These are phyloP conservation scores for Pyrenophora seminiperda DNA, from an alignment of 2,329 filamentous ascomycete species.

Conservation along the genomic window DNA sequence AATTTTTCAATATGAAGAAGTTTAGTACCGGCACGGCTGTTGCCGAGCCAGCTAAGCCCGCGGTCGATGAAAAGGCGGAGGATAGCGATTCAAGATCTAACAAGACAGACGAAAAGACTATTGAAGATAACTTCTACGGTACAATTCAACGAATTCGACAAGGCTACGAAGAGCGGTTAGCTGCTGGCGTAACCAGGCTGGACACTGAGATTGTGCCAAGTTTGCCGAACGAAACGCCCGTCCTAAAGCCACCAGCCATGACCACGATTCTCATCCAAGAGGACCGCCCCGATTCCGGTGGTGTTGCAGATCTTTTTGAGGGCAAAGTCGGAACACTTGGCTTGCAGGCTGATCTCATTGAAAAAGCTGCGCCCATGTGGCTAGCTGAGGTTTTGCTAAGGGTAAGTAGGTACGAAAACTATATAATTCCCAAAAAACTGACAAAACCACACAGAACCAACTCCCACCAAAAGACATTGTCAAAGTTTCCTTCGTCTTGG, in stretches of 20 bases:
- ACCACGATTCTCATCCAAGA: conserved; percentile 69
- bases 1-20: conserved; percentile 88
- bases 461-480: conserved; percentile 87
- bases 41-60: conserved; percentile 71
- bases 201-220: conserved; percentile 71
- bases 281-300: conserved; percentile 65
- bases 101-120: conserved; percentile 69
- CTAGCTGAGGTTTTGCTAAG: conserved; percentile 82
- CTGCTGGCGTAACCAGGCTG: conserved; percentile 57
- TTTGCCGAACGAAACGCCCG: conserved; percentile 73
- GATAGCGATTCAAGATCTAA: conserved; percentile 64
- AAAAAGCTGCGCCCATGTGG: conserved; percentile 89
- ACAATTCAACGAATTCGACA: conserved; percentile 73
- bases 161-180: conserved; percentile 71
- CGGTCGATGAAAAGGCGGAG: conserved; percentile 74
- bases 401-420: conserved; percentile 49
- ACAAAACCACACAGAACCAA: conserved; percentile 64
- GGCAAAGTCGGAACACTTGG: conserved; percentile 82
- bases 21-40: conserved; percentile 66
- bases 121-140: conserved; percentile 76
- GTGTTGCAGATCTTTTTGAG: conserved; percentile 83
- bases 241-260: conserved; percentile 71
- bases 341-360: conserved; percentile 78
- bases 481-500: conserved; percentile 92
- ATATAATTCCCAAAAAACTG: neutral